Base-by-base conservation (phyloP, 1,284 basidiomycete genomes). In the Ceratobasidium sp. region DNA sequence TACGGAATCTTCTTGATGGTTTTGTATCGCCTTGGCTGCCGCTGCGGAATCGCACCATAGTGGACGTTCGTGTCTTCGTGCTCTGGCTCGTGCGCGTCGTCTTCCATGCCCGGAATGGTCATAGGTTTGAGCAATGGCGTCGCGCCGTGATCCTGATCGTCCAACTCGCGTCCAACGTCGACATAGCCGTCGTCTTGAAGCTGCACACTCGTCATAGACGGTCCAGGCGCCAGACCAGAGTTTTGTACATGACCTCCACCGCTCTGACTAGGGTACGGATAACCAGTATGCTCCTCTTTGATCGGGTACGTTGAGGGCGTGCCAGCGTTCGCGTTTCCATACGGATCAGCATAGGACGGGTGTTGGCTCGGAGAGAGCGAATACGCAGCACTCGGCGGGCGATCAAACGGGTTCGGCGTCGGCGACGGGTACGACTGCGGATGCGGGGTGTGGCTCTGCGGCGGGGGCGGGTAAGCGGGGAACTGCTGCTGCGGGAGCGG, bases 1-100 rank as follows among this genome's bases (percentile, higher is more conserved):
- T 78, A 90, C 88, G 92, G 91, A 77, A 95, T 90, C 79, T 88
- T 89, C 84, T 97, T 97, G 81, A 95, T 90, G 0, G 95, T 97
- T 84, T 95, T 95, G 85, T 95, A 91, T 74, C 95, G 84, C 73
- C 95, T 84, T 1, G 94, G 90, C 1, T 96, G 91, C 11, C 94
- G 85, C 79, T 94, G 92, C 0, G 95, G 95, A 74, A 96, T 93
- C 2, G 90, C 84, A 0, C 95, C 95, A 80, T 96, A 97, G 39
- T 84, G 81, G 11, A 85, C 80, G 76, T 83, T 82, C 54, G 77
- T 80, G 31, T 82, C 80, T 54, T 82, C 80, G 3, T 83, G 7
- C 14, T 49, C 56, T n/a, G 31, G 41, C 22, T 48, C 65, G 29
- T 62, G 41, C n/a, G 48, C 69, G 13, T 53, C 58, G 27, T 31